Conservation (phyloP, 129 eudicot species). For the Tagetes patula region DNA sequence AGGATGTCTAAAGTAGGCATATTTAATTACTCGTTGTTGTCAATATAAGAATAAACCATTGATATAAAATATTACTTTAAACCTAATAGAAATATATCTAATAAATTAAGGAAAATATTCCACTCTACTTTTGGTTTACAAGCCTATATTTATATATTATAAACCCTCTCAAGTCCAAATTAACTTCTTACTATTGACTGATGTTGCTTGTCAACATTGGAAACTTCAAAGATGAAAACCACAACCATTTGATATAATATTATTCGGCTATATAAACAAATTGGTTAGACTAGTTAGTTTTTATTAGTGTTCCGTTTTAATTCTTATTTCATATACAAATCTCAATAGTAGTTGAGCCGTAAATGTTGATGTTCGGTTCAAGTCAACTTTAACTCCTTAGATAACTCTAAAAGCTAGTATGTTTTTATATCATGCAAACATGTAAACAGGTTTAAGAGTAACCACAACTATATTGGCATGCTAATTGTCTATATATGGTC, state of each 20-base stretch:
- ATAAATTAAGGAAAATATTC: conserved; percentile 14
- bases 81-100: neutral
- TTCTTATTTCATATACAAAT: neutral
- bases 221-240: conserved; percentile 22
- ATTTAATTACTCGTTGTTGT: neutral
- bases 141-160: conserved; percentile 21
- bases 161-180: conserved; percentile 24
- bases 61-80: conserved; percentile 4
- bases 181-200: conserved; percentile 27
- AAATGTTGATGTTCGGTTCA: neutral
- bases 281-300: neutral
- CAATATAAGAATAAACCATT: conserved; percentile 13
- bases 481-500: neutral
- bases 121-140: conserved; percentile 1
- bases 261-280: neutral
- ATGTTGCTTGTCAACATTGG: conserved; percentile 38
- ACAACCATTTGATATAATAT: neutral
- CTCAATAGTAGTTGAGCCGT: neutral
- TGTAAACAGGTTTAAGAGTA: neutral
- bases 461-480: neutral
- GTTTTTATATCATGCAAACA: neutral
- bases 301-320: neutral
- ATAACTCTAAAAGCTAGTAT: neutral
- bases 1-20: conserved; percentile 9
- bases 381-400: neutral